A percentile compares a stretch with the other conserved stretches of the same genome.
phyloP scores from a whole-genome alignment of 2,329 filamentous ascomycete species.

The Colletotrichum simmondsii region DNA sequence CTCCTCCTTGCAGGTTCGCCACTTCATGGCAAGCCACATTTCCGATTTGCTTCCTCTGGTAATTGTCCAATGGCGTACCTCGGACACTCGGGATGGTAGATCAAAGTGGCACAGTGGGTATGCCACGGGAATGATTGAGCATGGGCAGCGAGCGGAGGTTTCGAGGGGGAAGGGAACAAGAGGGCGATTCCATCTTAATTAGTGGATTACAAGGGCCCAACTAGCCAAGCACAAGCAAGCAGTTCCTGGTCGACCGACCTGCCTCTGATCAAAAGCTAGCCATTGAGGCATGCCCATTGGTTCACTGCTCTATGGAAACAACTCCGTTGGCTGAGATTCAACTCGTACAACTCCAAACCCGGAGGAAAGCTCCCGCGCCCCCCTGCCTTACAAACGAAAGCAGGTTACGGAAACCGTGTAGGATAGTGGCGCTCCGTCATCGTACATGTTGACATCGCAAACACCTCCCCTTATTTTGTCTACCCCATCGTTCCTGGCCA shows the following conservation, averaged over 20 bases:
- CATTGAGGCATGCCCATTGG: not conserved
- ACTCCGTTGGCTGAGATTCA: not conserved
- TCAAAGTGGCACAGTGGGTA: not conserved
- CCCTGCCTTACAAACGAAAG: slow-evolving; percentile 21
- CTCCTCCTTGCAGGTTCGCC: not conserved
- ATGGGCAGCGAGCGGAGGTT: not conserved
- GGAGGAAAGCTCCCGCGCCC: slow-evolving; percentile 16
- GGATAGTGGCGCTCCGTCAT: slow-evolving; percentile 11
- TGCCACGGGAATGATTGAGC: not conserved
- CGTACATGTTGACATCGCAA: slow-evolving; percentile 3
- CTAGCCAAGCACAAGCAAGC: not conserved
- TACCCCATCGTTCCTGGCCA: not conserved
- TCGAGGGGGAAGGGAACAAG: no score
- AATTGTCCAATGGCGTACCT: not conserved
- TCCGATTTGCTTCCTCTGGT: not conserved
- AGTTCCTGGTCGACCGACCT: slow-evolving; percentile 3
- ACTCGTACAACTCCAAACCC: not conserved
- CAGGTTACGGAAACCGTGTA: not conserved
- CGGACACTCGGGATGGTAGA: not conserved
- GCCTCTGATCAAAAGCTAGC: not conserved
- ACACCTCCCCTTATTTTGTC: not conserved
- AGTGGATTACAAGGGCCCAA: not conserved
- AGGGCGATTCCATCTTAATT: not conserved
- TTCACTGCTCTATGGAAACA: not conserved
- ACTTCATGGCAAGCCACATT: not conserved